Evolutionary conservation across 1,139 yeast species (phyloP).

Genomic region (Groenewaldozyma auringiensis): DNA sequence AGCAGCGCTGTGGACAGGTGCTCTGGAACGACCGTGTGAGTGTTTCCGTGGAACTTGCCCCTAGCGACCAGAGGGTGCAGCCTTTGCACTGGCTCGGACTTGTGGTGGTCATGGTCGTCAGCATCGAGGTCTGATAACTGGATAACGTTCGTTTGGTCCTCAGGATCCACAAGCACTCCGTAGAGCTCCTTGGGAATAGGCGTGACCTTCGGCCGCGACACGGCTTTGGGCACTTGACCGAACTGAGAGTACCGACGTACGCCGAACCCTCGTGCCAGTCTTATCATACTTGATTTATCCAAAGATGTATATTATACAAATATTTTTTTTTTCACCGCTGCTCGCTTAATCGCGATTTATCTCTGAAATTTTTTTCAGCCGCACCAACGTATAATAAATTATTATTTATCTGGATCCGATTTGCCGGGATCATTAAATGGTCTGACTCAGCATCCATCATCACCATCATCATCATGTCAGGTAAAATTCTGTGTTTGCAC

Average conservation of each 20-base stretch:
- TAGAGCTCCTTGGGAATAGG: constrained; percentile 1
- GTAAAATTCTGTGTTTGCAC: constrained; percentile 45
- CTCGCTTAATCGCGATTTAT: neutral
- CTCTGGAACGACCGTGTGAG: constrained; percentile 19
- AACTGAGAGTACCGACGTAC: neutral
- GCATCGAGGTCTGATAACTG: neutral
- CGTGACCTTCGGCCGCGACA: neutral
- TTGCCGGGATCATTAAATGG: neutral
- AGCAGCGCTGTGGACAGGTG: constrained; percentile 16
- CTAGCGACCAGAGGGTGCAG: neutral
- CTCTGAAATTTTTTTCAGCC: too few species aligned
- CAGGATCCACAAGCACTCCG: constrained; percentile 1
- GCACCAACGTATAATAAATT: too few species aligned
- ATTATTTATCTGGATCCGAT: neutral
- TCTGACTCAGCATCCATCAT: too few species aligned
- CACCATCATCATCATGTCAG: too few species aligned
- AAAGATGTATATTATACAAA: too few species aligned
- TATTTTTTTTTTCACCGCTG: too few species aligned
- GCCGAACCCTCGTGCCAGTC: neutral
- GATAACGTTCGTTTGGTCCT: neutral
- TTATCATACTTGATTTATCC: too few species aligned
- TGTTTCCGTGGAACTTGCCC: constrained; percentile 19
- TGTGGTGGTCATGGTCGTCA: neutral
- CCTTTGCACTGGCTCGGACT: neutral
- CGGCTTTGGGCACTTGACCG: neutral